Percentiles rank a stretch among this genome's conserved stretches.
Evolutionary conservation across 2,329 filamentous ascomycete genomes (phyloP).

Genomic region (Talaromyces sp.): DNA sequence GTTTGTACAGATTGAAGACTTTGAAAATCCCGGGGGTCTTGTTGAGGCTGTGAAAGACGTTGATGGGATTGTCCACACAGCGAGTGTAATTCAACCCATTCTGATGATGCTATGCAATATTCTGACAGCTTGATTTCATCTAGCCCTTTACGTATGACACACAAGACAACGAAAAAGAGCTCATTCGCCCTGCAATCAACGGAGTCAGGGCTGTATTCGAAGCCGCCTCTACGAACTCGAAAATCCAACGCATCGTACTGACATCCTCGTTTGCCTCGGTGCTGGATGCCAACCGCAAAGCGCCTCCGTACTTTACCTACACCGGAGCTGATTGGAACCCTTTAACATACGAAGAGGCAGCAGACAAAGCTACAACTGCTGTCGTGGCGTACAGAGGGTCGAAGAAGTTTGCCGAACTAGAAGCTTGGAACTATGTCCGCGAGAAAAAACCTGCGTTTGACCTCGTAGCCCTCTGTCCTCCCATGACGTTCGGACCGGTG

Average conservation of each 20-base stretch:
- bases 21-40: conserved; percentile 1
- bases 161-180: conserved; percentile 9
- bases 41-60: conserved; percentile 8
- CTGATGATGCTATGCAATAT: background rate
- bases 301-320: conserved; percentile 17
- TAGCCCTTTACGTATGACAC: conserved; percentile 9
- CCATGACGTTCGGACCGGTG: conserved; percentile 43
- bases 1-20: conserved; percentile 10
- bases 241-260: conserved; percentile 6
- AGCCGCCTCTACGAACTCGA: conserved; percentile 34
- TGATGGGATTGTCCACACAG: conserved; percentile 9
- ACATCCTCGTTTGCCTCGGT: conserved; percentile 11
- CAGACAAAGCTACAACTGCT: conserved; percentile 18
- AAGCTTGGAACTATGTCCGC: conserved; percentile 27
- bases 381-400: conserved; percentile 27
- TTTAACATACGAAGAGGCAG: conserved; percentile 23
- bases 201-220: conserved; percentile 4
- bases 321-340: conserved; percentile 27
- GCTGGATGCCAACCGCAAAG: conserved; percentile 7
- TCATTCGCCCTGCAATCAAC: conserved; percentile 9
- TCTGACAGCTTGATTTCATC: background rate
- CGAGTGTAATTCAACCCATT: conserved; percentile 5
- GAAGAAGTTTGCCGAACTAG: conserved; percentile 27
- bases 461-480: conserved; percentile 41
- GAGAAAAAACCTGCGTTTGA: conserved; percentile 35